These are phyloP conservation scores for Ophiorrhiza pumila DNA, from an alignment of 257 asterid genomes.

Conservation along the genomic window DNA sequence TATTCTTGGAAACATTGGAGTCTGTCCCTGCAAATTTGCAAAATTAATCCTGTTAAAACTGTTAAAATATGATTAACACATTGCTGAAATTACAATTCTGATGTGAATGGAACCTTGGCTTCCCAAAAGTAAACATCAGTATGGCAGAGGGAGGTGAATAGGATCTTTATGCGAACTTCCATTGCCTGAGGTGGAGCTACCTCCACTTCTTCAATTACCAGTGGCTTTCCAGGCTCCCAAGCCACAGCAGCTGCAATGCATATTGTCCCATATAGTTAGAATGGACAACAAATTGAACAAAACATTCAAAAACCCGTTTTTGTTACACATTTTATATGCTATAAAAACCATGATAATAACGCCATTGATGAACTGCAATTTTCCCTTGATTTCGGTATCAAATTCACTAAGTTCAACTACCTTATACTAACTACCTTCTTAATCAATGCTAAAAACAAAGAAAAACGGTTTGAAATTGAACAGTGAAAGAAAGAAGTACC, in stretches of 20 bases:
- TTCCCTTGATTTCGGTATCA: not conserved
- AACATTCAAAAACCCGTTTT: not conserved
- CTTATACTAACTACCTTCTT: too few relatives aligned
- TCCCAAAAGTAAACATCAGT: slow-evolving; percentile 83
- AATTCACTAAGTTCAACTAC: too few relatives aligned
- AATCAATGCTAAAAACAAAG: too few relatives aligned
- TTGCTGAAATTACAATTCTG: too few relatives aligned
- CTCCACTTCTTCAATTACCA: slow-evolving; percentile 68
- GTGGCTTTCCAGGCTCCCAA: slow-evolving; percentile 73
- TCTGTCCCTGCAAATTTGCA: slow-evolving; percentile 3
- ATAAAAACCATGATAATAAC: too few relatives aligned
- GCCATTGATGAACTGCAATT: too few relatives aligned
- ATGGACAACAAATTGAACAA: too few relatives aligned
- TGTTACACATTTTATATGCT: not conserved
- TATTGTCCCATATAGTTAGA: not conserved
- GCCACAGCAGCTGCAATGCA: slow-evolving; percentile 50
- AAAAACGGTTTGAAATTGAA: not conserved
- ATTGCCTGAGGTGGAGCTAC: slow-evolving; percentile 78
- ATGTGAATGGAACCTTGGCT: slow-evolving; percentile 46
- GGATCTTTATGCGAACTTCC: slow-evolving; percentile 73
- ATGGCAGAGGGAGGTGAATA: slow-evolving; percentile 69
- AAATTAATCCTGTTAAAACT: not conserved
- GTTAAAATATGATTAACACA: too few relatives aligned
- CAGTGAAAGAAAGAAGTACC: slow-evolving; percentile 21
- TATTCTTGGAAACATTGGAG: slow-evolving; percentile 8